Evolutionary conservation across 169 alveolate genomes (phyloP).

Genomic region (Theileria annulata): DNA sequence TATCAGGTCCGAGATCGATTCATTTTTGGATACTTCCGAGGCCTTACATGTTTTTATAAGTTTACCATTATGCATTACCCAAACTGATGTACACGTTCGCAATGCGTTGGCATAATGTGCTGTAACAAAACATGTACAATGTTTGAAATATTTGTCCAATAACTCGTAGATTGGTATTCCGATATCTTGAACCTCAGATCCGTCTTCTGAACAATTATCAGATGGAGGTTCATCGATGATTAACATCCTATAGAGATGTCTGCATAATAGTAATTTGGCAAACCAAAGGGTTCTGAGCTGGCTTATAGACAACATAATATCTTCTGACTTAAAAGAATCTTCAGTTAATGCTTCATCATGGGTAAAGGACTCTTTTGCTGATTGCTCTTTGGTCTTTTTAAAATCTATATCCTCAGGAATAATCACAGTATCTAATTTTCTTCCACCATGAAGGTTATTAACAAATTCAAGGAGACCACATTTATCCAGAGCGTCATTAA

Average conservation of each 20-base stretch:
- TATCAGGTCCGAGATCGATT: slow-evolving; percentile 20
- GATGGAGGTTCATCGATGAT: slow-evolving; percentile 84
- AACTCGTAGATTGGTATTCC: slow-evolving; percentile 28
- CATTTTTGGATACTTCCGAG: background rate
- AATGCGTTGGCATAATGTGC: slow-evolving; percentile 11
- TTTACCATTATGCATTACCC: slow-evolving; percentile 30
- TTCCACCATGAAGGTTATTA: slow-evolving; percentile 1
- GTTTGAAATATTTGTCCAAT: background rate
- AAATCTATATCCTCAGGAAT: background rate
- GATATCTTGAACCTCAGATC: background rate
- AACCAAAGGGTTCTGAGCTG: slow-evolving; percentile 75
- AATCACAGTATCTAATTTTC: slow-evolving; percentile 32
- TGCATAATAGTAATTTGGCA: slow-evolving; percentile 72
- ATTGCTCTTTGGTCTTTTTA: background rate
- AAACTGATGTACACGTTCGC: slow-evolving; percentile 32
- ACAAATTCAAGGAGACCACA: slow-evolving; percentile 55
- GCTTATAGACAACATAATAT: slow-evolving; percentile 10
- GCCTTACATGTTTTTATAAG: slow-evolving; percentile 19
- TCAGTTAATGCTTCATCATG: background rate
- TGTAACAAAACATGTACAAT: slow-evolving; percentile 19
- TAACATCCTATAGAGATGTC: slow-evolving; percentile 71
- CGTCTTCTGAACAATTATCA: slow-evolving; percentile 20
- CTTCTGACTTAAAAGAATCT: background rate
- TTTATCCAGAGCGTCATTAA: slow-evolving; percentile 38
- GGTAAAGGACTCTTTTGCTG: background rate